Evolutionary conservation across 192 early-diverging fungal genomes (phyloP), one percentile per base, ranked within the genome.

Genomic region (Chytriomyces sp.): DNA sequence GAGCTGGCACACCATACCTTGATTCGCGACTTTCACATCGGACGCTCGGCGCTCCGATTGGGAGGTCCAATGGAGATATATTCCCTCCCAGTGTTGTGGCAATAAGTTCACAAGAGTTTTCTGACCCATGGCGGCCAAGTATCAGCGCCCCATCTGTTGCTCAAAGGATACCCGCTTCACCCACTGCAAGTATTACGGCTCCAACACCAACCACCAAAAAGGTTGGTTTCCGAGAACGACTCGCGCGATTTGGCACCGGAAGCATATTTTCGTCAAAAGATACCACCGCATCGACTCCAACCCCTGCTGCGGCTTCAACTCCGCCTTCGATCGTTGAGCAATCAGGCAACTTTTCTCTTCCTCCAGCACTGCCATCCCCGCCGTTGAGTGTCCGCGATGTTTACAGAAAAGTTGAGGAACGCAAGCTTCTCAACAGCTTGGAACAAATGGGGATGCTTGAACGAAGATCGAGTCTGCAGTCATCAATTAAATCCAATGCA

Each of bases 251-350:
- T 11, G 71, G 71, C 20, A 62, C 7, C 45, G 61, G 71, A 20
- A 60, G 71, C 8, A 23, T 73, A 45, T 73, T 73, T 45, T 43
- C 23, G 53, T 49, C 71, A 26, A 28, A 60, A 24, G 71, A 73
- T 10, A 13, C 59, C 18, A 43, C 67, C 9, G 5, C 43, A n/a
- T 46, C 18, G 16, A 18, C 50, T 11, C n/a, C 16, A 13, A 57
- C 53, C 16, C 53, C 13, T 13, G 20, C 13, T 57, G 53, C 53
- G 53, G 53, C 20, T 5, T 57, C 53, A 57, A 13, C 53, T 57
- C 13, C 53, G 3, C 13, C 20, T 4, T 13, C 35, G 35, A 35
- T 35, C 35, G 1, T 35, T 35, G 35, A 35, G 35, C 35, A 35
- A 35, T 35, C 35, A 4, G 35, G 35, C 35, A 35, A 35, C 35